Base-by-base conservation (phyloP, 108 stramenopile genomes). In the Chaetoceros tenuissimus region DNA sequence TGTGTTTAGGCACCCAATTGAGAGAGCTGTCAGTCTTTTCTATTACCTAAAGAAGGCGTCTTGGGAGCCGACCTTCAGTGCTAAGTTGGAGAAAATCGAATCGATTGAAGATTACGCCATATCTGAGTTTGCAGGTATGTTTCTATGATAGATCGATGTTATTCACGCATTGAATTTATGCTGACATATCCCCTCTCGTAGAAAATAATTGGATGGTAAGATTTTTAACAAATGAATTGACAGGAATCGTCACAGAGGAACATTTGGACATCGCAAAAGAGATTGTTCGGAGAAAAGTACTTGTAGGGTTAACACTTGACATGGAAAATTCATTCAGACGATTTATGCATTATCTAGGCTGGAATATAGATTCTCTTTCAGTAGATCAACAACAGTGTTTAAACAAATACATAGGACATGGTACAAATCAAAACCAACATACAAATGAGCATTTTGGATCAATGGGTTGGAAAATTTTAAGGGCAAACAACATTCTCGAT, bases 221-320 rank as follows among this genome's bases (percentile, higher is more conserved):
- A 22, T 72, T 75, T 34, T 51, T 79, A 28, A 62, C 74, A 24
- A 66, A 66, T 48, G 60, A 69, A 44, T 51, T 72, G 23, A 62
- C 53, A 29, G 78, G 74, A 24, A 74, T 75, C 2, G 53, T 79
- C 24, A 66, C 55, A 30, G 71, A 75, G 2, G 67, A 99, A 73
- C 99, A 99, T 68, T 76, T 99, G 63, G 99, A 99, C 72, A 66
- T 99, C 40, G 92, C 98, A 5, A 80, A 98, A 7, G 99, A 99
- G 68, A 89, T 96, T 31, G 94, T 92, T 13, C 75, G 94, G 3
- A 78, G 97, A 1, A 79, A 79, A 60, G 68, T 79, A 30, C 26
- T 79, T 0, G 78, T 79, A 21, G 78, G 78, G 2, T 49, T 79
- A n/a, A 72, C 64, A 34, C 66, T 67, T 18, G 61, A 70, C 26